Percentiles rank a stretch among this genome's conserved stretches.
These are phyloP conservation scores for Eimeria sp. DNA, from an alignment of 169 alveolate genomes.

Conservation along the genomic window DNA sequence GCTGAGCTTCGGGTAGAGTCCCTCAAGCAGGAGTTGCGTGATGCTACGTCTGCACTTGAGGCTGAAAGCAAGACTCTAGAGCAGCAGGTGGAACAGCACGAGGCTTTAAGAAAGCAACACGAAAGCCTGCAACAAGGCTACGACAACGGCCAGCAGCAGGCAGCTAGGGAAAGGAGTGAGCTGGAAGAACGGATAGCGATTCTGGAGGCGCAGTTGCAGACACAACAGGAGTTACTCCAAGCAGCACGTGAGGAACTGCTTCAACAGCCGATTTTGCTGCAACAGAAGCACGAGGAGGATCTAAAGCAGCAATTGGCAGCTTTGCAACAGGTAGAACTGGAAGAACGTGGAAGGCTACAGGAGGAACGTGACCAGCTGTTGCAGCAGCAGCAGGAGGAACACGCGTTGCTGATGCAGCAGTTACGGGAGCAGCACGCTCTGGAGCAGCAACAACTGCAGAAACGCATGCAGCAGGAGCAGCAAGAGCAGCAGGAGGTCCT, in stretches of 20 bases:
- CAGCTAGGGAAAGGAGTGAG: slow-evolving; percentile 11
- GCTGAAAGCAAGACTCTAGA: slow-evolving; percentile 18
- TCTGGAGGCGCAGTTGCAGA: slow-evolving; percentile 56
- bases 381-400: slow-evolving; percentile 66
- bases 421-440: slow-evolving; percentile 69
- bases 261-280: slow-evolving; percentile 53
- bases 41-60: slow-evolving; percentile 34
- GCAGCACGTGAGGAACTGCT: slow-evolving; percentile 73
- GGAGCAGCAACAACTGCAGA: slow-evolving; percentile 67
- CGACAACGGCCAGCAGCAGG: slow-evolving; percentile 19
- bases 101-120: slow-evolving; percentile 2
- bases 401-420: slow-evolving; percentile 61
- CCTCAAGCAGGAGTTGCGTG: slow-evolving; percentile 17
- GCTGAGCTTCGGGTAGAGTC: slow-evolving; percentile 13
- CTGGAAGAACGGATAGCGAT: slow-evolving; percentile 5
- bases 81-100: slow-evolving; percentile 37
- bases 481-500: slow-evolving; percentile 71
- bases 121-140: slow-evolving; percentile 10
- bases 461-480: slow-evolving; percentile 78
- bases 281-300: slow-evolving; percentile 62
- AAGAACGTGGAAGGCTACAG: slow-evolving; percentile 20
- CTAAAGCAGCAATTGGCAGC: slow-evolving; percentile 44
- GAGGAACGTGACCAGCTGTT: slow-evolving; percentile 43
- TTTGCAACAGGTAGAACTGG: slow-evolving; percentile 46
- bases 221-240: slow-evolving; percentile 51